These are phyloP conservation scores for Neurospora hispaniola DNA, from an alignment of 495 filamentous ascomycete genomes.

Conservation along the genomic window DNA sequence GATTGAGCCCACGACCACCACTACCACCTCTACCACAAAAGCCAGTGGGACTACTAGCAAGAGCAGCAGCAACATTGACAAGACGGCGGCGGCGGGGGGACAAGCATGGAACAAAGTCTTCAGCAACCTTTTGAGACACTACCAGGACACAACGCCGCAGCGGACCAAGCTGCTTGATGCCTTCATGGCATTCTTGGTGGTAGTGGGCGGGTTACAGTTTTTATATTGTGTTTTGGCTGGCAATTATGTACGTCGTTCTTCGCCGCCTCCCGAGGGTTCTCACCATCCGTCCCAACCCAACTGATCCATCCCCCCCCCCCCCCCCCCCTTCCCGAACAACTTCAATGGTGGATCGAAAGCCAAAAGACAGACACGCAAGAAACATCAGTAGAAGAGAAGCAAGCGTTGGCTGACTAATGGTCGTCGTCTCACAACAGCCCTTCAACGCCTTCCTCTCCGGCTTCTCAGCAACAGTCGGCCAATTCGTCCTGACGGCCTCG, in stretches of 20 bases:
- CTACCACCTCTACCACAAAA: not conserved
- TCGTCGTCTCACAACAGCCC: conserved; percentile 44
- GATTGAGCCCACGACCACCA: not conserved
- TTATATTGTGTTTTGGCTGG: conserved; percentile 84
- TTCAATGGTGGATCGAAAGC: too few relatives aligned
- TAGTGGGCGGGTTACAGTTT: conserved; percentile 83
- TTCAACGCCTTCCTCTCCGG: conserved; percentile 98
- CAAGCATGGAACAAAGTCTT: conserved; percentile 30
- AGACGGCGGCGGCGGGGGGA: conserved; percentile 1
- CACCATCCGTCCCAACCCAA: too few relatives aligned
- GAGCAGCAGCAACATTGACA: conserved; percentile 20
- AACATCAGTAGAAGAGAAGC: too few relatives aligned
- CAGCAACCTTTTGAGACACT: conserved; percentile 61
- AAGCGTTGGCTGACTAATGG: not conserved
- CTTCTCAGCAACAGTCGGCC: conserved; percentile 89
- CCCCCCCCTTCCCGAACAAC: too few relatives aligned
- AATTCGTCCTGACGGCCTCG: conserved; percentile 76
- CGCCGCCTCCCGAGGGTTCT: too few relatives aligned
- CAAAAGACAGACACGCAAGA: too few relatives aligned
- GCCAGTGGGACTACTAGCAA: conserved; percentile 7
- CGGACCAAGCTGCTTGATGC: conserved; percentile 84
- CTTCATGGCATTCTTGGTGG: conserved; percentile 84
- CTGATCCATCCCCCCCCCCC: too few relatives aligned
- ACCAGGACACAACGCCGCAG: conserved; percentile 70
- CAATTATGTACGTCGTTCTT: conserved; percentile 58